Conservation (phyloP, 2,329 filamentous ascomycete genomes). For the Podosphaera xanthii region DNA sequence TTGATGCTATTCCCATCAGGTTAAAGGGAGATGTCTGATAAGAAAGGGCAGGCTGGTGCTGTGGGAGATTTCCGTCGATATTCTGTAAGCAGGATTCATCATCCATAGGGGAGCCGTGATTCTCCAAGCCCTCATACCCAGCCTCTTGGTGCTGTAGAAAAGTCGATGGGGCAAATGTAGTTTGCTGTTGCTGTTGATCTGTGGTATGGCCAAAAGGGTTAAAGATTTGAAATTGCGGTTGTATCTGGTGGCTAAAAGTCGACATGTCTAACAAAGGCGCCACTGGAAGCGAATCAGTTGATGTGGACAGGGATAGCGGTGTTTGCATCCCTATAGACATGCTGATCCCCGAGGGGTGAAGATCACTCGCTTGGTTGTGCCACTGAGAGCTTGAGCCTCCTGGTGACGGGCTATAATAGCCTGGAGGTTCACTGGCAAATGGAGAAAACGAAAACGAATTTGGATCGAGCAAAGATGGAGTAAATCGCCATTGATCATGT, state of each 20-base stretch:
- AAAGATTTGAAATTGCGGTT: conserved; percentile 39
- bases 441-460: conserved; percentile 59
- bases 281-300: conserved; percentile 39
- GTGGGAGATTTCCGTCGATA: conserved; percentile 37
- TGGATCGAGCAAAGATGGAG: conserved; percentile 69
- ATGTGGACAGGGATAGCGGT: conserved; percentile 56
- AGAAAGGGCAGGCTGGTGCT: conserved; percentile 34
- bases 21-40: conserved; percentile 30
- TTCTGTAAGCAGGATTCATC: conserved; percentile 30
- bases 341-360: conserved; percentile 68
- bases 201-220: conserved; percentile 42
- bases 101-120: conserved; percentile 46
- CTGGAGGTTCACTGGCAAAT: conserved; percentile 58
- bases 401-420: conserved; percentile 74
- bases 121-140: conserved; percentile 57
- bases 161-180: conserved; percentile 49
- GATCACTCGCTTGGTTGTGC: conserved; percentile 62
- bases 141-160: conserved; percentile 57
- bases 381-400: conserved; percentile 61
- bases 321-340: conserved; percentile 34
- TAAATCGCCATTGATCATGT: conserved; percentile 69
- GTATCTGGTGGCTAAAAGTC: conserved; percentile 32
- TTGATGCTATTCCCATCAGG: conserved; percentile 22
- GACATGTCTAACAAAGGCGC: conserved; percentile 39
- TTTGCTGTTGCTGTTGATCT: conserved; percentile 23